Base-by-base conservation (phyloP, 116 monocot genomes). In the Iris pallida region DNA sequence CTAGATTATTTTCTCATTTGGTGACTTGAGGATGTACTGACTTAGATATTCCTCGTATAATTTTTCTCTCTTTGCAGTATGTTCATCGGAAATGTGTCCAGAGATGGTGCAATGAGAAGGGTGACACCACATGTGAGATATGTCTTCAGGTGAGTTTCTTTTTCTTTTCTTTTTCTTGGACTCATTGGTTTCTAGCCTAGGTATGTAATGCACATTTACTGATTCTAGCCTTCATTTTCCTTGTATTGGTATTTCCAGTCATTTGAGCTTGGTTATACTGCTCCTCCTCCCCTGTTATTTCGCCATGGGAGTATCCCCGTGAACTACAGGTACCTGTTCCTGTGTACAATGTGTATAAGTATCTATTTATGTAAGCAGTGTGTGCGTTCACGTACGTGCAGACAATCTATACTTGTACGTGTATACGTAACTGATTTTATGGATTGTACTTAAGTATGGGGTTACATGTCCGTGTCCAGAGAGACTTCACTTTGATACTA, bases 81-180 rank as follows among this genome's bases (percentile, higher is more conserved):
- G 90, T 85, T 71, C 93, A 94, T 49, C 75, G 90, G 4, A 89
- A 85, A 80, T 94, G 93, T 71, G 75, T 94, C 18, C 93, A 89
- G 59, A 66, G 75, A 46, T 94, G 93, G 93, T 94, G 93, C 67
- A 79, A 94, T 53, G 93, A 89, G 82, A 94, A 90, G 71, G 93
- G 90, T 16, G 87, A 88, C 64, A 94, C 80, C 1, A 82, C 65
- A 2, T 94, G 93, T 59, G 93, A 94, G 67, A 94, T 94, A 55
- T 94, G 93, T 69, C 82, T 87, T 41, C 82, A 94, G 87, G 93
- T 94, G 47, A 54, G 56, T 20, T 4, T 16, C 4, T 47, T 57
- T 60, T 51, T 13, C n/a, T n/a, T n/a, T n/a, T n/a, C n/a, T n/a
- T n/a, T n/a, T n/a, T 61, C 42, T 61, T 4, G 1, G 11, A 4